phyloP scores from a whole-genome alignment of 208 protist species.

The Vickermania ingenoplastis region DNA sequence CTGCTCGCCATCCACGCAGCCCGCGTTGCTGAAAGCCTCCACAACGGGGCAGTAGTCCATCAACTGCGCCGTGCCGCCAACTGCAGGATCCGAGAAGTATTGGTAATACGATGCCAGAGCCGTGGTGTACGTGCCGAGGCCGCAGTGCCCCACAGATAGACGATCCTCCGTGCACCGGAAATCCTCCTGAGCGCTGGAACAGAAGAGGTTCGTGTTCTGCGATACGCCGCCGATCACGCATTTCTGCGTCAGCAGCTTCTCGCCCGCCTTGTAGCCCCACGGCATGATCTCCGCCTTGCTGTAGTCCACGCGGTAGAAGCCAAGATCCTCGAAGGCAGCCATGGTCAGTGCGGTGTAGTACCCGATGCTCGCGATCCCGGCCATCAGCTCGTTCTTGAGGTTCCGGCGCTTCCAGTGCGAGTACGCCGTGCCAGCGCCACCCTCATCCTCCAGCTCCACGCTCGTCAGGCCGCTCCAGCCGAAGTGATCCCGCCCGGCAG shows the following conservation, averaged over 20 bases:
- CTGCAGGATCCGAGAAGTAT: conserved; percentile 20
- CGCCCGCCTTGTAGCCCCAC: conserved; percentile 63
- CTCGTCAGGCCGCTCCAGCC: conserved; percentile 36
- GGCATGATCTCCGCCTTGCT: conserved; percentile 44
- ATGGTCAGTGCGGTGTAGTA: conserved; percentile 77
- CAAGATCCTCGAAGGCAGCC: conserved; percentile 63
- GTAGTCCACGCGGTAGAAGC: conserved; percentile 74
- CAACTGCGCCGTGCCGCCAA: conserved; percentile 11
- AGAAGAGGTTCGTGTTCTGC: conserved; percentile 41
- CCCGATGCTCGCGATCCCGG: conserved; percentile 7
- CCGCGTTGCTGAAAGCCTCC: neutral
- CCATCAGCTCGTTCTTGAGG: conserved; percentile 82
- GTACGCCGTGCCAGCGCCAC: conserved; percentile 18
- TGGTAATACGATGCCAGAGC: conserved; percentile 16
- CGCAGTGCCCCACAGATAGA: conserved; percentile 16
- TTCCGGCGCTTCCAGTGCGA: conserved; percentile 88
- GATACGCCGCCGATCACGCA: conserved; percentile 27
- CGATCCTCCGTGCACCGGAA: conserved; percentile 24
- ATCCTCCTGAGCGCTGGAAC: neutral
- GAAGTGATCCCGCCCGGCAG: conserved; percentile 42
- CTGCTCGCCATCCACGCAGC: too few relatives aligned
- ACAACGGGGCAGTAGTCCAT: conserved; percentile 50
- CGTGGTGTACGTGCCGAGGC: neutral
- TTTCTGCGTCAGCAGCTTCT: conserved; percentile 28
- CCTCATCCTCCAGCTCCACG: conserved; percentile 72